These are phyloP conservation scores for Boechera stricta DNA, from an alignment of 345 rosid genomes.

Conservation along the genomic window DNA sequence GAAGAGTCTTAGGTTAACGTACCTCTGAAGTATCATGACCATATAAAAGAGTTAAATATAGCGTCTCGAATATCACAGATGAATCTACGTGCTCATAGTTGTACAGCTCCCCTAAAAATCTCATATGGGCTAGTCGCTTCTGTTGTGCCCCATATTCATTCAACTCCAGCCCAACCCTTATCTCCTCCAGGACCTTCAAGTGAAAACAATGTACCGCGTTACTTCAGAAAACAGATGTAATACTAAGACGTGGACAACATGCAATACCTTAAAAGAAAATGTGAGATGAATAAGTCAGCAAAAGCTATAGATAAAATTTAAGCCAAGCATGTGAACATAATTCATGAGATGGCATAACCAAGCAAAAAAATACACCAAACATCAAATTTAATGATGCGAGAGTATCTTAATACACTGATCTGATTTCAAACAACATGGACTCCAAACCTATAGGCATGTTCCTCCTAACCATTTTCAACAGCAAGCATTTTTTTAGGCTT, in stretches of 20 bases:
- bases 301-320: conserved; percentile 19
- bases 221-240: conserved; percentile 10
- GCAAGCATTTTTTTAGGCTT: conserved; percentile 13
- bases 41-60: conserved; percentile 76
- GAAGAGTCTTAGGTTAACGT: conserved; percentile 32
- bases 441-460: conserved; percentile 23
- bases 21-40: conserved; percentile 93
- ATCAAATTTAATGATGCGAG: neutral
- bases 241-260: conserved; percentile 15
- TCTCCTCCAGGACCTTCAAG: conserved; percentile 95
- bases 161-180: conserved; percentile 88
- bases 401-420: conserved; percentile 17
- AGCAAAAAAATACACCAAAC: conserved; percentile 11
- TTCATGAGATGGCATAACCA: conserved; percentile 16
- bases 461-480: conserved; percentile 28
- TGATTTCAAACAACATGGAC: neutral
- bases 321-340: conserved; percentile 3
- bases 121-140: conserved; percentile 95
- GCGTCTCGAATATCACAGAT: conserved; percentile 94
- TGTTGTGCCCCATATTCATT: conserved; percentile 99
- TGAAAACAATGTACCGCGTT: conserved; percentile 35
- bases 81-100: conserved; percentile 98
- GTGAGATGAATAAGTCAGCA: conserved; percentile 20
- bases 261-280: conserved; percentile 8
- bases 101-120: conserved; percentile 96